Evolutionary conservation across 148 eudicot genomes (phyloP).

Genomic region (Hydrangea macrophylla): DNA sequence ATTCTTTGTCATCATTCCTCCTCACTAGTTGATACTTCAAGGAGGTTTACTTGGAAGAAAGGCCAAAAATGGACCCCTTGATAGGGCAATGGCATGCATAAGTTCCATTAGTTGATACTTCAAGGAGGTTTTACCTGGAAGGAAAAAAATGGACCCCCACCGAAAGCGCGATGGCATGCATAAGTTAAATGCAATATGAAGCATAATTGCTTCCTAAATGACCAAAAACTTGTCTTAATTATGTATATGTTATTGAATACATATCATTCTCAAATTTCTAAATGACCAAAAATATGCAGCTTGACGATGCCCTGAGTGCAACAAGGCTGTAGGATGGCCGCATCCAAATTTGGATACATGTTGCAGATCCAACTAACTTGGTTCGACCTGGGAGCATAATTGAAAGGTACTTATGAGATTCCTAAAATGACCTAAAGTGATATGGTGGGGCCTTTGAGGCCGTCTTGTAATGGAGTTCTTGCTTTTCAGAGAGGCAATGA

Average conservation of each 20-base stretch:
- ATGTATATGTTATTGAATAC: too few species aligned
- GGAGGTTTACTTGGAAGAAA: too few species aligned
- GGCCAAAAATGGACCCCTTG: too few species aligned
- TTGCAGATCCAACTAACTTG: conserved; percentile 87
- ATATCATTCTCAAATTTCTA: conserved; percentile 10
- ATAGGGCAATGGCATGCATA: too few species aligned
- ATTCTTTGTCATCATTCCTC: too few species aligned
- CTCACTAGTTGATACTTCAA: too few species aligned
- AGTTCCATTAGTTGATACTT: too few species aligned
- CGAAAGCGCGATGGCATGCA: too few species aligned
- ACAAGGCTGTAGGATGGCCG: conserved; percentile 84
- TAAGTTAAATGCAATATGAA: too few species aligned
- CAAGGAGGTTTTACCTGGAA: too few species aligned
- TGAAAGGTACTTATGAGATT: conserved; percentile 61
- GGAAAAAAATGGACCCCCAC: too few species aligned
- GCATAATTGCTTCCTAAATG: too few species aligned
- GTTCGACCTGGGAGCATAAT: conserved; percentile 79
- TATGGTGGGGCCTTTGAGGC: background rate
- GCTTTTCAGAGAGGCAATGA: conserved; percentile 77
- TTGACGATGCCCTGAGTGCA: conserved; percentile 98
- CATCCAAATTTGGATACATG: conserved; percentile 89
- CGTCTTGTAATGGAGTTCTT: conserved; percentile 19
- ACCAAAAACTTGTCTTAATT: background rate
- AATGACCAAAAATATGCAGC: conserved; percentile 44
- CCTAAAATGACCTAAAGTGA: background rate